Conservation (phyloP, 768 basidiomycete genomes). For the Suillus sp. region DNA sequence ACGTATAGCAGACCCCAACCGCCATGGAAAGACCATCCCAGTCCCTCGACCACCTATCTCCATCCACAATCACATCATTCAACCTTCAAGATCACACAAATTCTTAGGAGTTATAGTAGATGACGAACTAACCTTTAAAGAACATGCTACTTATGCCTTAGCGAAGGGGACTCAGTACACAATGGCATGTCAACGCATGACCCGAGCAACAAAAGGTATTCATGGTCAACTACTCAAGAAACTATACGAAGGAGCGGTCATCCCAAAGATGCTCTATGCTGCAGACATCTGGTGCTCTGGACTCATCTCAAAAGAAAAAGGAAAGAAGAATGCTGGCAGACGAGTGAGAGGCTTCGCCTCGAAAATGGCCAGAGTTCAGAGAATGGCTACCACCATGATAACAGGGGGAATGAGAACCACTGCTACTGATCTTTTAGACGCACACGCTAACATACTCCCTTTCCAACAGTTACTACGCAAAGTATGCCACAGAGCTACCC, state of each 20-base stretch:
- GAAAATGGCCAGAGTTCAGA: slow-evolving; percentile 4
- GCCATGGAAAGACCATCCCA: neutral
- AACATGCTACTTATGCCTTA: neutral
- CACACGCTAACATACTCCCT: slow-evolving; percentile 24
- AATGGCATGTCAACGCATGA: slow-evolving; percentile 8
- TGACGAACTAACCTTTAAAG: neutral
- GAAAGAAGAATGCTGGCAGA: neutral
- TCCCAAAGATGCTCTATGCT: slow-evolving; percentile 18
- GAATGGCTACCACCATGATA: slow-evolving; percentile 13
- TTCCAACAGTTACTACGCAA: slow-evolving; percentile 14
- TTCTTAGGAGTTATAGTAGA: slow-evolving; percentile 9
- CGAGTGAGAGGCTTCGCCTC: slow-evolving; percentile 1
- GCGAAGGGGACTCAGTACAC: slow-evolving; percentile 1
- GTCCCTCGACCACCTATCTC: neutral
- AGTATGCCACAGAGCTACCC: neutral
- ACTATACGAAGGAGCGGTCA: slow-evolving; percentile 7
- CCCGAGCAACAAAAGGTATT: neutral
- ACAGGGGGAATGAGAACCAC: slow-evolving; percentile 19
- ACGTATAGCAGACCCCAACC: neutral
- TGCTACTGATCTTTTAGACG: slow-evolving; percentile 21
- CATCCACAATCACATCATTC: neutral
- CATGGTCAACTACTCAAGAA: neutral
- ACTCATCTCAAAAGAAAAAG: neutral
- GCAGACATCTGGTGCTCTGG: slow-evolving; percentile 17
- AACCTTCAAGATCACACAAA: neutral